phyloP scores from a whole-genome alignment of 176 grass and related monocot genomes.

The Luzula sylvatica region DNA sequence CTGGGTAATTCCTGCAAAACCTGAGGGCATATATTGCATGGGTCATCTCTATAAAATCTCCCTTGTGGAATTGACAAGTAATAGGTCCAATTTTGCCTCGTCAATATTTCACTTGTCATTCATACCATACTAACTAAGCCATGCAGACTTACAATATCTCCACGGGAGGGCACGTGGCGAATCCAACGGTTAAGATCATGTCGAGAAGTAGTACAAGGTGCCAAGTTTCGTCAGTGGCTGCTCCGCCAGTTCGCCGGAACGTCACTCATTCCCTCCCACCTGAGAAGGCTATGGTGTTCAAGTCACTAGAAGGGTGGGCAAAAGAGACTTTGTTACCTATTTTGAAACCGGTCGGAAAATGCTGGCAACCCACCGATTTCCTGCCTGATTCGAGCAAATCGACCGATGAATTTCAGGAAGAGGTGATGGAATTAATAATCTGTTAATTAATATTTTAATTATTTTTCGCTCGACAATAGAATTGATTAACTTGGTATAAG shows the following conservation, averaged over 20 bases:
- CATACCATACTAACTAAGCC: too few relatives aligned
- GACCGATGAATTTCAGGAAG: constrained; percentile 42
- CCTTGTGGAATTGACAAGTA: not conserved
- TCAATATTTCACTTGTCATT: constrained; percentile 2
- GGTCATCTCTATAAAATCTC: not conserved
- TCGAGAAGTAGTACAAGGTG: constrained; percentile 8
- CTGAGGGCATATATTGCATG: not conserved
- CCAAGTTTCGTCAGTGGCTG: constrained; percentile 12
- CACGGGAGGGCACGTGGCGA: constrained; percentile 7
- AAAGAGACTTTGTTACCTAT: constrained; percentile 44
- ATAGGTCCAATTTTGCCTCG: not conserved
- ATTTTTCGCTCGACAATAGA: too few relatives aligned
- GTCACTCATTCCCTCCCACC: constrained; percentile 82
- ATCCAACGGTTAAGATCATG: constrained; percentile 6
- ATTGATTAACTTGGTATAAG: too few relatives aligned
- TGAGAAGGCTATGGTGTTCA: constrained; percentile 84
- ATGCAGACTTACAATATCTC: constrained; percentile 12
- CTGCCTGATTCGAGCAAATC: constrained; percentile 46
- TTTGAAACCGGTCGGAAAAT: constrained; percentile 70
- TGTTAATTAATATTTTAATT: too few relatives aligned
- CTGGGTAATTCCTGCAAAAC: not conserved
- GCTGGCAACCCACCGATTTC: constrained; percentile 87
- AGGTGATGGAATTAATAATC: constrained; percentile 9
- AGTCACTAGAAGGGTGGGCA: constrained; percentile 67
- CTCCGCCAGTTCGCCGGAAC: not conserved